Percentiles rank a stretch among this genome's conserved stretches.
These are phyloP conservation scores for Malassezia sp. DNA, from an alignment of 1,284 basidiomycete genomes.

Conservation along the genomic window DNA sequence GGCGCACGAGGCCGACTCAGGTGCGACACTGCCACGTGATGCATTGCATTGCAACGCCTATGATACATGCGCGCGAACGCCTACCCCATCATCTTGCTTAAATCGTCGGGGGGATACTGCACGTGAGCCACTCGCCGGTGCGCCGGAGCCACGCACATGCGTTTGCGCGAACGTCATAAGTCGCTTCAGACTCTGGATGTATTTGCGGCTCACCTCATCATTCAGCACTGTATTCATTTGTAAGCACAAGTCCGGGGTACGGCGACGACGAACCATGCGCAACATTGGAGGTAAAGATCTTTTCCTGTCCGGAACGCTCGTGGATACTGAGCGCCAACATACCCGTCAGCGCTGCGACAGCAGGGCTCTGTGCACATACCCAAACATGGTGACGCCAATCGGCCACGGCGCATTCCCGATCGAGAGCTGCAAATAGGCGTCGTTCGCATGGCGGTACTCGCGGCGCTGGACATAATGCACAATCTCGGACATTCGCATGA, in stretches of 20 bases:
- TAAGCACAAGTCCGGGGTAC: neutral
- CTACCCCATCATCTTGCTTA: conserved; percentile 16
- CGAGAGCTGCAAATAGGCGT: conserved; percentile 86
- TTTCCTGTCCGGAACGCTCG: conserved; percentile 89
- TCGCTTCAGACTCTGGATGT: conserved; percentile 92
- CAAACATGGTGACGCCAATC: conserved; percentile 97
- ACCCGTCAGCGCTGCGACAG: neutral
- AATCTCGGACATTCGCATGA: conserved; percentile 82
- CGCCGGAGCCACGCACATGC: conserved; percentile 2
- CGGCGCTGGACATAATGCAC: conserved; percentile 90
- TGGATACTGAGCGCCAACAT: conserved; percentile 62
- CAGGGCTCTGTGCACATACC: conserved; percentile 56
- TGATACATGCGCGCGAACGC: neutral
- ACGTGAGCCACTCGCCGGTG: neutral
- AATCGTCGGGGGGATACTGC: conserved; percentile 15
- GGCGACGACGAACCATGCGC: conserved; percentile 59
- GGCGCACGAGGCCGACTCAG: too few relatives aligned
- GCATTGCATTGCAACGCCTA: too few relatives aligned
- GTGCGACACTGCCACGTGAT: too few relatives aligned
- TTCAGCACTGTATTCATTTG: conserved; percentile 68
- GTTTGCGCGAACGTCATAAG: conserved; percentile 48
- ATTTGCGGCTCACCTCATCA: conserved; percentile 96
- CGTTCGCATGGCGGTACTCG: conserved; percentile 87
- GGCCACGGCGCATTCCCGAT: conserved; percentile 99
- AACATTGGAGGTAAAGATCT: conserved; percentile 89